phyloP scores from a whole-genome alignment of 2,329 filamentous ascomycete genomes.

The Cercospora zeina region DNA sequence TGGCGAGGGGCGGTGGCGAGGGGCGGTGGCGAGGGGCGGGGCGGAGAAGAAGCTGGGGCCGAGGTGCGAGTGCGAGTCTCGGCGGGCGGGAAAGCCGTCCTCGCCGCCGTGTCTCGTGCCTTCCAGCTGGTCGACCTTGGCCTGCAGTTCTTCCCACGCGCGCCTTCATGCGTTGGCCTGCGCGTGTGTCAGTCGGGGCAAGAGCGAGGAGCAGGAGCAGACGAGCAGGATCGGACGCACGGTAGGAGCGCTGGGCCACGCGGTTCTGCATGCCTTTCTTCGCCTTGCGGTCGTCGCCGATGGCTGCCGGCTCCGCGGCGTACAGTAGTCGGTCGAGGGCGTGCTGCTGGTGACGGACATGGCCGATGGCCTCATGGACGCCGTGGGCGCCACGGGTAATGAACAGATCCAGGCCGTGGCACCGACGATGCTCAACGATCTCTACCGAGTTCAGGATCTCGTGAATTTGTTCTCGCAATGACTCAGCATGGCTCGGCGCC shows the following conservation, averaged over 20 bases:
- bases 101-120: slow-evolving; percentile 2
- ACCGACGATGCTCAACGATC: slow-evolving; percentile 7
- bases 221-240: too few species aligned
- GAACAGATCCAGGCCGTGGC: slow-evolving; percentile 10
- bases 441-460: slow-evolving; percentile 15
- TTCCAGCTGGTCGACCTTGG: slow-evolving; percentile 9
- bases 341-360: background rate
- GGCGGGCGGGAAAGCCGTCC: background rate
- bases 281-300: slow-evolving; percentile 3
- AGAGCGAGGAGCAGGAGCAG: background rate
- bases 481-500: slow-evolving; percentile 8
- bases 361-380: slow-evolving; percentile 5
- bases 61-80: slow-evolving; percentile 12
- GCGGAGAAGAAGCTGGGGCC: background rate
- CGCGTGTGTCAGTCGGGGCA: background rate
- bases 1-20: background rate
- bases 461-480: slow-evolving; percentile 11
- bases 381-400: background rate
- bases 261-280: slow-evolving; percentile 17
- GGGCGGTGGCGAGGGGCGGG: background rate
- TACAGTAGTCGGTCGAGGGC: too few species aligned
- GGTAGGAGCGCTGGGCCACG: slow-evolving; percentile 13
- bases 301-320: too few species aligned
- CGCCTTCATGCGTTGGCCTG: slow-evolving; percentile 13
- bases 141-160: slow-evolving; percentile 16